Evolutionary conservation across 306 rosid species (phyloP), one percentile per base, ranked within the genome.

Genomic region (Casuarina cunninghamiana): DNA sequence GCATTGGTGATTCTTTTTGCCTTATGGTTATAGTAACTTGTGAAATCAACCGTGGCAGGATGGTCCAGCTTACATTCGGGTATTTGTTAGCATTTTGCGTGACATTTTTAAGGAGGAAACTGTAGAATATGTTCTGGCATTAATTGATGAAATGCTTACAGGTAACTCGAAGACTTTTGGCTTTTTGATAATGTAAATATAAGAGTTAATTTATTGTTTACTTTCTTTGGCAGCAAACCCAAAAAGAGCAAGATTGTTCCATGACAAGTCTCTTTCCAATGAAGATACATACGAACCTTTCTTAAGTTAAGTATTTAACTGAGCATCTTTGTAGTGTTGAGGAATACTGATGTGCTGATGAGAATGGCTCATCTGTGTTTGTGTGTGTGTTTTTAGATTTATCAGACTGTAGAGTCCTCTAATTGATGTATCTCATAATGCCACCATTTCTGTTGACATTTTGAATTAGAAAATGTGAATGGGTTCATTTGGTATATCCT

Each of bases 41-140:
- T 72, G 35, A 57, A 55, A 3, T 67, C 80, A 2, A 50, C 13
- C 46, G 61, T 87, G 85, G 88, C 87, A 95, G 98, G 97, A 95
- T 84, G 97, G 98, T 78, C 93, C 96, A 6, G 91, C 97, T 75
- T 95, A 95, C 85, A 91, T 91, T 76, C 93, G 85, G 2, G 89
- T 95, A 32, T 95, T 92, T 67, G 88, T 95, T 83, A 89, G 82
- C 85, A 91, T 95, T 77, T 83, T 95, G 74, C 93, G 89, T 13
- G 96, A 95, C 69, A 92, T 95, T 83, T 86, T 82, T 75, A 95
- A 95, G 84, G 98, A 95, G 72, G 98, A 95, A 79, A 95, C 98
- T 2, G 91, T 95, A 2, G 98, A 95, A 81, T 93, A 95, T 82
- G 93, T 89, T 60, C 87, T 94, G 85, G 97, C 97, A 8, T 78